Evolutionary conservation across 495 filamentous ascomycete genomes (phyloP).

Genomic region (Amorphotheca resinae): DNA sequence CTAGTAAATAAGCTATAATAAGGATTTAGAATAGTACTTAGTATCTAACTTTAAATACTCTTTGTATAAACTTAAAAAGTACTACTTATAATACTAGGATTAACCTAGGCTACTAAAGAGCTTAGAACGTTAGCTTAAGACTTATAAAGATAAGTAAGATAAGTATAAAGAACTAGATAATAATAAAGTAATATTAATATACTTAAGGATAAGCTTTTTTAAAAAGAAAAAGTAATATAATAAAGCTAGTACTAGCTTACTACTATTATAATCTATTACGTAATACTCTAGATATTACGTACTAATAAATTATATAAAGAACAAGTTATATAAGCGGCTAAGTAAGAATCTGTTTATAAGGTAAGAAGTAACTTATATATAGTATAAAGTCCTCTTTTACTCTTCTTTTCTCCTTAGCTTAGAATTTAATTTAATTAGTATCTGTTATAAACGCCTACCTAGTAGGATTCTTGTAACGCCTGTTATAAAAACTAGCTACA

Average conservation of each 20-base stretch:
- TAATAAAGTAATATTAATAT: not conserved
- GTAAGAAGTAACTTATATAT: too few species aligned
- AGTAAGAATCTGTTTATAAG: too few species aligned
- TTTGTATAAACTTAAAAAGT: not conserved
- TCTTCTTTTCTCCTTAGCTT: not conserved
- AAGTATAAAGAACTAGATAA: not conserved
- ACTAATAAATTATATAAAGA: too few species aligned
- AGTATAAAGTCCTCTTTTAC: not conserved
- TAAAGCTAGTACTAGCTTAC: not conserved
- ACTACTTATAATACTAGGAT: not conserved
- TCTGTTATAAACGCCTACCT: too few species aligned
- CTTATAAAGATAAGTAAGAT: not conserved
- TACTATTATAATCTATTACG: not conserved
- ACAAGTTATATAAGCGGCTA: too few species aligned
- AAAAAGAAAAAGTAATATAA: not conserved
- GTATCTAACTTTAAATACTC: not conserved
- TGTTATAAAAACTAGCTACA: too few species aligned
- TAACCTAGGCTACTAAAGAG: not conserved
- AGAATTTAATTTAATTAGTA: not conserved
- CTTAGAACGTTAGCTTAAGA: not conserved
- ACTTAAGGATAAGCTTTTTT: not conserved
- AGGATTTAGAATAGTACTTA: not conserved
- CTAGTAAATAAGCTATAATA: not conserved
- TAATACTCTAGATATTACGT: too few species aligned
- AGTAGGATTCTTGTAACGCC: too few species aligned